Conservation (phyloP, 2,329 filamentous ascomycete species). For the Diplocarpon mali region DNA sequence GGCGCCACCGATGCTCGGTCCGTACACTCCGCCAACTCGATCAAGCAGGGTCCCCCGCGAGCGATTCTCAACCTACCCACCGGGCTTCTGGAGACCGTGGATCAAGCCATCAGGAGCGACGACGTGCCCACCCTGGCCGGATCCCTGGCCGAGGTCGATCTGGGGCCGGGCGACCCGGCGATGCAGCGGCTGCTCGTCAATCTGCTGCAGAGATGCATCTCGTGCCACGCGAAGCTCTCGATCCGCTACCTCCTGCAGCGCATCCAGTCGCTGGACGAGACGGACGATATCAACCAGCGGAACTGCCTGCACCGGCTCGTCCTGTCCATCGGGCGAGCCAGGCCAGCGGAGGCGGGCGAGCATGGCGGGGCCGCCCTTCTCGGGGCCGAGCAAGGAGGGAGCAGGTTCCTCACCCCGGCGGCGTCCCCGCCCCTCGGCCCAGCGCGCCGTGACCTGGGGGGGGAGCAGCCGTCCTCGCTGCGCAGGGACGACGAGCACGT, state of each 20-base stretch:
- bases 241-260: constrained; percentile 61
- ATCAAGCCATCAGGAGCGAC: constrained; percentile 61
- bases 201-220: constrained; percentile 67
- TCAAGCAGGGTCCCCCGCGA: constrained; percentile 67
- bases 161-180: constrained; percentile 39
- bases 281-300: constrained; percentile 85
- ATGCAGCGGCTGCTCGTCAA: constrained; percentile 65
- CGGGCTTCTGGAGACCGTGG: constrained; percentile 57
- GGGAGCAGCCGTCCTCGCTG: constrained; percentile 54
- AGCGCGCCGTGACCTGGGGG: constrained; percentile 51
- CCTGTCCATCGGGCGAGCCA: constrained; percentile 76
- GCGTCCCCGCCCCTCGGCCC: constrained; percentile 54
- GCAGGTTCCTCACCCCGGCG: constrained; percentile 68
- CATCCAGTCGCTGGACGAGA: constrained; percentile 65
- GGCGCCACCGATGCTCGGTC: constrained; percentile 71
- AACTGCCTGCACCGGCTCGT: constrained; percentile 91
- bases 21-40: constrained; percentile 54
- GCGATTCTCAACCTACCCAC: constrained; percentile 62
- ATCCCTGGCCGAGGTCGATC: constrained; percentile 46
- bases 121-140: constrained; percentile 45
- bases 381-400: constrained; percentile 33
- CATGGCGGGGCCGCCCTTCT: constrained; percentile 27
- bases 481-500: constrained; percentile 66
- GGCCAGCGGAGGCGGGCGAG: constrained; percentile 32
- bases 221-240: constrained; percentile 54